These are phyloP conservation scores for Podospora tetraspora DNA, from an alignment of 495 filamentous ascomycete genomes.

Conservation along the genomic window DNA sequence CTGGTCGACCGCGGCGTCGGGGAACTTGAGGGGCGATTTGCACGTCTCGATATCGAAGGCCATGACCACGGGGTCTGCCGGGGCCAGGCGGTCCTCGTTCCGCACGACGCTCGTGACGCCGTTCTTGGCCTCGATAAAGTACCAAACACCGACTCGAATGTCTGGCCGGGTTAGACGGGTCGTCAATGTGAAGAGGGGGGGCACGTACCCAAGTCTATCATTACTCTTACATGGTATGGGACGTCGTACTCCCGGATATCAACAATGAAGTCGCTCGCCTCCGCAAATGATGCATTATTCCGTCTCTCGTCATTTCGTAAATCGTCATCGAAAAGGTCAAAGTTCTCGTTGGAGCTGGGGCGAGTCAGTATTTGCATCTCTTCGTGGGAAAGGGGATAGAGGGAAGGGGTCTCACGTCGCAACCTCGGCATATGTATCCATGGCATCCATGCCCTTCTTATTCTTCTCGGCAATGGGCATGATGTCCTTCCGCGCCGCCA, in stretches of 20 bases:
- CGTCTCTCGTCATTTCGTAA: constrained; percentile 78
- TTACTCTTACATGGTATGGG: constrained; percentile 97
- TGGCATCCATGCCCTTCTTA: constrained; percentile 85
- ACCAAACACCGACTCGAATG: constrained; percentile 96
- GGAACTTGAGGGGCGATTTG: constrained; percentile 94
- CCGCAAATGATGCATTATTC: constrained; percentile 67
- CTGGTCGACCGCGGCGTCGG: constrained; percentile 91
- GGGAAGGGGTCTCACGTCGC: constrained; percentile 57
- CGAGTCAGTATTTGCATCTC: constrained; percentile 20
- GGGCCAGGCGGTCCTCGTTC: constrained; percentile 80
- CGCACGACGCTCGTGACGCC: constrained; percentile 74
- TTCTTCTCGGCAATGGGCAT: constrained; percentile 95
- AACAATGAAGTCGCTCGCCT: constrained; percentile 95
- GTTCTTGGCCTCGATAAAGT: constrained; percentile 90
- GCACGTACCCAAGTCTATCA: constrained; percentile 80
- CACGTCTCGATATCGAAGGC: constrained; percentile 98
- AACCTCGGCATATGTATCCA: constrained; percentile 98
- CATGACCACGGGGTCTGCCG: constrained; percentile 92
- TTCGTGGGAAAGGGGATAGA: no score
- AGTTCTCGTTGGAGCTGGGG: constrained; percentile 71
- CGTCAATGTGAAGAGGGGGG: neutral
- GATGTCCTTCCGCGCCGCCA: constrained; percentile 74
- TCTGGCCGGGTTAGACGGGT: constrained; percentile 48
- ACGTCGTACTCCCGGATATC: constrained; percentile 99
- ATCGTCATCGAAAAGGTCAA: constrained; percentile 96